Conservation (phyloP, 208 protist species). For the Crithidia thermophila region DNA sequence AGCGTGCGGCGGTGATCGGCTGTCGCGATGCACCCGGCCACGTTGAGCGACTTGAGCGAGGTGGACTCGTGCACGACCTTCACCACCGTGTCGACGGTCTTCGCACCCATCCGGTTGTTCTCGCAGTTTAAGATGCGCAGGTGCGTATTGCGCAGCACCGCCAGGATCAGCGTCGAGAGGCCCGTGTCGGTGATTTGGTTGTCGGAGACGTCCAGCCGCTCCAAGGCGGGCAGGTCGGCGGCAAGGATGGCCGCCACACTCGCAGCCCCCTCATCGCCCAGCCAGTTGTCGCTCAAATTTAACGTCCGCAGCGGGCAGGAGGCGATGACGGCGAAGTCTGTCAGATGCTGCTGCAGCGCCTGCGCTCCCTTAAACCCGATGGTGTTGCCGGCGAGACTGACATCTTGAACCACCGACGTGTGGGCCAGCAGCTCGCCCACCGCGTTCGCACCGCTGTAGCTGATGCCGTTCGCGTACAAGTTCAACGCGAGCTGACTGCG, state of each 20-base stretch:
- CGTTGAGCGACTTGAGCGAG: constrained; percentile 78
- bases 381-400: constrained; percentile 79
- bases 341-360: constrained; percentile 50
- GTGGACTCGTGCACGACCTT: constrained; percentile 56
- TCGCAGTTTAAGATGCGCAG: constrained; percentile 58
- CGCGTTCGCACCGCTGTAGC: constrained; percentile 61
- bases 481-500: constrained; percentile 73
- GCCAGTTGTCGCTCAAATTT: constrained; percentile 73
- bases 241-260: constrained; percentile 67
- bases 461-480: constrained; percentile 75
- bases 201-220: constrained; percentile 65
- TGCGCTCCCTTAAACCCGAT: constrained; percentile 77
- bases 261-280: constrained; percentile 80
- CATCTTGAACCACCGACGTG: constrained; percentile 61
- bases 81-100: constrained; percentile 53
- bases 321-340: constrained; percentile 29
- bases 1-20: constrained; percentile 58
- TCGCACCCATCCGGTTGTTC: constrained; percentile 63
- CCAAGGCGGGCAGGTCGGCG: constrained; percentile 55
- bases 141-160: constrained; percentile 64
- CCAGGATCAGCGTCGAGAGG: constrained; percentile 44
- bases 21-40: constrained; percentile 57
- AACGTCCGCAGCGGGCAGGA: constrained; percentile 46
- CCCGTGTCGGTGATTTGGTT: constrained; percentile 79
- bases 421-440: constrained; percentile 67